Conservation (phyloP, 441 rosid species). For the Croton laevigatus region DNA sequence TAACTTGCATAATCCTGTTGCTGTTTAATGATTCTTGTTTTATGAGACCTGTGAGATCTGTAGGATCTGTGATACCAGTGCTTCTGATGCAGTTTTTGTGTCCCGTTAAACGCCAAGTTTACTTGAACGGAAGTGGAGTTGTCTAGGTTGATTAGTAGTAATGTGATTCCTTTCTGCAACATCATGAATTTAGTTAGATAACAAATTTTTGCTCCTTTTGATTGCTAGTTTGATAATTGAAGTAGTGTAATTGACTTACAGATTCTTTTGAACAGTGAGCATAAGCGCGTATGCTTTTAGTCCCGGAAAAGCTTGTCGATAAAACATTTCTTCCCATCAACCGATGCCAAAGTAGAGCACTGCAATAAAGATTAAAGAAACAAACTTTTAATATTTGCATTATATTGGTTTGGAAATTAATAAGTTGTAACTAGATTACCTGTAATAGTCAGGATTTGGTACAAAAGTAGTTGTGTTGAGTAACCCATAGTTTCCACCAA, state of each 20-base stretch:
- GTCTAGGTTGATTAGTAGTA: slow-evolving; percentile 78
- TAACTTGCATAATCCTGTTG: slow-evolving; percentile 27
- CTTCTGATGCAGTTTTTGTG: slow-evolving; percentile 29
- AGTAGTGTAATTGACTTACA: slow-evolving; percentile 33
- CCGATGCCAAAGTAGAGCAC: slow-evolving; percentile 85
- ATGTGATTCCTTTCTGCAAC: slow-evolving; percentile 68
- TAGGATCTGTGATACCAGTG: slow-evolving; percentile 17
- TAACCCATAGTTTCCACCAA: slow-evolving; percentile 93
- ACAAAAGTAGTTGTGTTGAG: slow-evolving; percentile 68
- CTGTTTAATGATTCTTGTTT: slow-evolving; percentile 18
- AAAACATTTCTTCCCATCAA: slow-evolving; percentile 79
- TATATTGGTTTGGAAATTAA: too few species aligned
- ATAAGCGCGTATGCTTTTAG: slow-evolving; percentile 62
- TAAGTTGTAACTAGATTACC: too few species aligned
- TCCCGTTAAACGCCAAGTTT: slow-evolving; percentile 40
- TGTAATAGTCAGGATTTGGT: slow-evolving; percentile 95
- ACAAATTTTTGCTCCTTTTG: background rate
- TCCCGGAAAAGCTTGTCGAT: slow-evolving; percentile 60
- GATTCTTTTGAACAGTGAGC: slow-evolving; percentile 82
- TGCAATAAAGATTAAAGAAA: slow-evolving; percentile 42
- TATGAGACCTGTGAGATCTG: slow-evolving; percentile 23
- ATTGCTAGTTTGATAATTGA: background rate
- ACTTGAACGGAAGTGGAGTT: slow-evolving; percentile 46
- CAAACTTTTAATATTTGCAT: background rate
- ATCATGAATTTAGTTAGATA: slow-evolving; percentile 21